Evolutionary conservation across 306 rosid genomes (phyloP), one percentile per base, ranked within the genome.

Genomic region (Vicia faba): DNA sequence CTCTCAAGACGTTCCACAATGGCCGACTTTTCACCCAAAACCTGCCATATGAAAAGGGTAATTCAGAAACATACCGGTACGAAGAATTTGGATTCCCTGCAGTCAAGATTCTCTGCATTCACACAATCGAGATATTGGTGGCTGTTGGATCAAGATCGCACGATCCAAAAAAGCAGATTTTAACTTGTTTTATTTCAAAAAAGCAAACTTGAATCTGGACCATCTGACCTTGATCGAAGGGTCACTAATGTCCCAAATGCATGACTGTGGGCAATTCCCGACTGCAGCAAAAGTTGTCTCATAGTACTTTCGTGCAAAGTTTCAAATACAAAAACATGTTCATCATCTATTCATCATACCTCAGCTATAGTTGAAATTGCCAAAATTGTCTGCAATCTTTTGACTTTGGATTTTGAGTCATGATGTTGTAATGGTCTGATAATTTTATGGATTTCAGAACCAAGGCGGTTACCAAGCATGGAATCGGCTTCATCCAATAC

Each of bases 401-500:
- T 71, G 65, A 72, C 73, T 63, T 72, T 79, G 5, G 84, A 80
- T 66, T 85, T 81, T 10, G 89, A 74, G 8, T 82, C 83, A 62
- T 79, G 86, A 63, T 87, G 70, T 40, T 75, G 83, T 69, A 89
- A 45, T 31, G 91, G 87, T 68, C 25, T 73, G 66, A 89, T 71
- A 72, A 92, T 85, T 83, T 87, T 70, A 63, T 66, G 82, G 28
- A 89, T 84, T 55, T 89, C 89, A 5, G 87, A 85, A 69, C 86
- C 81, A 73, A 89, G 84, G 63, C 84, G 92, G 45, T 77, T 84
- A 76, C 81, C 84, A 73, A 92, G 86, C 96, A 92, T 86, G 72
- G 65, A 81, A 77, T 92, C 96, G 4, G 77, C 85, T 70, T 89
- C 96, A 71, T 92, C 98, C 79, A 92, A 71, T 41, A 92, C 93